Conservation (phyloP, 179 eudicot genomes). For the Vitellaria paradoxa region DNA sequence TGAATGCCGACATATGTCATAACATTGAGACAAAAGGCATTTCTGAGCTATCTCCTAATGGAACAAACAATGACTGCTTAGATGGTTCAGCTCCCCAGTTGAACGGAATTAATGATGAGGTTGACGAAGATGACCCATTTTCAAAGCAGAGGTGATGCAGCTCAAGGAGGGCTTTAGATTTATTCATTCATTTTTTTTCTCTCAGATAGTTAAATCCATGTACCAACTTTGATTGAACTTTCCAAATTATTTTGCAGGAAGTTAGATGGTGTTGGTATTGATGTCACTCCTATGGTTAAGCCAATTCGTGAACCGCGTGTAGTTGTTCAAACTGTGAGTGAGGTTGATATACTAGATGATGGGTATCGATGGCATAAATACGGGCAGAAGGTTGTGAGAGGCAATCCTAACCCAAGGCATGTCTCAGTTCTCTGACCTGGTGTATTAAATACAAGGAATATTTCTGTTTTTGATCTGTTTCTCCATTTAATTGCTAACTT, state of each 20-base stretch:
- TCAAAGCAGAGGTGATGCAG: conserved; percentile 70
- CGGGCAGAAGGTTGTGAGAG: conserved; percentile 97
- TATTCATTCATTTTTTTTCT: conserved; percentile 9
- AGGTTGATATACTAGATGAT: conserved; percentile 90
- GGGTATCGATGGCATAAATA: conserved; percentile 99
- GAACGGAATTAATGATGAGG: conserved; percentile 49
- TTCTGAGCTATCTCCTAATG: conserved; percentile 55
- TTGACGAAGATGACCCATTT: conserved; percentile 71
- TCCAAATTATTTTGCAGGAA: conserved; percentile 45
- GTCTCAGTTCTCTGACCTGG: not conserved
- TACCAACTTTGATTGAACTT: not conserved
- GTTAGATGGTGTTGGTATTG: conserved; percentile 57
- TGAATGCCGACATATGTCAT: conserved; percentile 28
- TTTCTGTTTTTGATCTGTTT: too few relatives aligned
- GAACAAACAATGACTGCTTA: conserved; percentile 46
- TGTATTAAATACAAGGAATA: too few relatives aligned
- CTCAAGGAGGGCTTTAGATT: not conserved
- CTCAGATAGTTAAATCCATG: not conserved
- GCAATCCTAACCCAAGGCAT: conserved; percentile 96
- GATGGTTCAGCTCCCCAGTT: conserved; percentile 49
- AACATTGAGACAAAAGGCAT: conserved; percentile 47
- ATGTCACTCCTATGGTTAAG: conserved; percentile 58
- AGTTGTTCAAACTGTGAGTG: conserved; percentile 78
- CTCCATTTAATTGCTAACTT: too few relatives aligned
- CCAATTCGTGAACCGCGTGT: conserved; percentile 91